Conservation (phyloP, 2,329 filamentous ascomycete species). For the Colletotrichum gigasporum region DNA sequence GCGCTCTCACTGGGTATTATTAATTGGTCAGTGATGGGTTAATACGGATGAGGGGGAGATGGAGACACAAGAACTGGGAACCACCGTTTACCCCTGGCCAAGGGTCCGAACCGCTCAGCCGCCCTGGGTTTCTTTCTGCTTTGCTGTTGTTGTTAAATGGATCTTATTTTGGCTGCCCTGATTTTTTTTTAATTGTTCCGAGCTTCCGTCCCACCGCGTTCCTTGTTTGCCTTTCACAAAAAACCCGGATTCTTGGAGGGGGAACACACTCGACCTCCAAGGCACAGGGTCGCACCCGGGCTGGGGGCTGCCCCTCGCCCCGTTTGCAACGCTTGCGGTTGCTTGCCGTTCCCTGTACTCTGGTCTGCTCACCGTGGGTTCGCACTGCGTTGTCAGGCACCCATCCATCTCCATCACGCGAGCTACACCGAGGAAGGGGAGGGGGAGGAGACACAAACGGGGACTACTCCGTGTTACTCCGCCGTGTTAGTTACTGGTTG, state of each 20-base stretch:
- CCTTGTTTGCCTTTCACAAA: constrained; percentile 22
- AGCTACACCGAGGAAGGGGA: too few relatives aligned
- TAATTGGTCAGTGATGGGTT: too few relatives aligned
- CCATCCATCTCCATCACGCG: too few relatives aligned
- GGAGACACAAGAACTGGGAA: too few relatives aligned
- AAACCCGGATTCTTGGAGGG: constrained; percentile 23
- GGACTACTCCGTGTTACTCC: too few relatives aligned
- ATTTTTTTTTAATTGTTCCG: constrained; percentile 7
- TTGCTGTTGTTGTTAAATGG: too few relatives aligned
- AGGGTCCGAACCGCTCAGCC: constrained; percentile 8
- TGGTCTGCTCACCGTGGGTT: neutral
- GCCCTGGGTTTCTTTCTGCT: neutral
- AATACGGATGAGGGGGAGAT: too few relatives aligned
- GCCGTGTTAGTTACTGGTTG: too few relatives aligned
- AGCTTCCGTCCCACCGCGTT: constrained; percentile 18
- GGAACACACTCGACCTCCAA: constrained; percentile 19
- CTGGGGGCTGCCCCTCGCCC: neutral
- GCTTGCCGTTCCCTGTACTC: neutral
- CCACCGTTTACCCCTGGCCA: too few relatives aligned
- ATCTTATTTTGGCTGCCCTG: too few relatives aligned
- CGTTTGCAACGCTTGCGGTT: constrained; percentile 18
- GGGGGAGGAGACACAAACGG: too few relatives aligned
- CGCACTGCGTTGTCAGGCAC: constrained; percentile 8
- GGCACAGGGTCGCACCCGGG: constrained; percentile 17
- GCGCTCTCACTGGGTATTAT: constrained; percentile 8